Percentiles rank a stretch among this genome's conserved stretches.
Conservation (phyloP, 192 early-diverging fungal genomes). For the Coemansia sp. region DNA sequence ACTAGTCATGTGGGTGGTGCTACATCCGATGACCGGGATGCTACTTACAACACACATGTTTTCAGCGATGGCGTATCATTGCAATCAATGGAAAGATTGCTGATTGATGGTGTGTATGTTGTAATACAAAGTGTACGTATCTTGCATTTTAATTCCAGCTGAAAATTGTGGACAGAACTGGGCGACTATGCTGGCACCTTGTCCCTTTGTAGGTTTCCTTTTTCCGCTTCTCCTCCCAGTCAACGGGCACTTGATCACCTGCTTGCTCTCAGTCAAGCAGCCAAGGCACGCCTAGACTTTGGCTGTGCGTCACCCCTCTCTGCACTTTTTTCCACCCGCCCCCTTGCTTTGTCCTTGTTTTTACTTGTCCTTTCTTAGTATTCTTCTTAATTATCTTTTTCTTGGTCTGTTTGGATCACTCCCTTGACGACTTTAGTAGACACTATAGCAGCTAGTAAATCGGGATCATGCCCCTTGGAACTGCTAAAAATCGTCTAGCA, state of each 20-base stretch:
- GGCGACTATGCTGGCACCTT: background rate
- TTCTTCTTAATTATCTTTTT: background rate
- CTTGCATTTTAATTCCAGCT: background rate
- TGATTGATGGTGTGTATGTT: background rate
- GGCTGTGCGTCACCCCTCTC: background rate
- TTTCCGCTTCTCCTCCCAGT: constrained; percentile 13
- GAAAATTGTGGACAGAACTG: background rate
- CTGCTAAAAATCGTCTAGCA: background rate
- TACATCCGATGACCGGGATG: background rate
- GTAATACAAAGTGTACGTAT: background rate
- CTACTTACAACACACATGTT: background rate
- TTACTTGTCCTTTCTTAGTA: background rate
- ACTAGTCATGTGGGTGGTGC: background rate
- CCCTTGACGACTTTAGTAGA: background rate
- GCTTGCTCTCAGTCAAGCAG: constrained; percentile 1
- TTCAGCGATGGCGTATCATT: background rate
- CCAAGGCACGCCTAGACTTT: background rate
- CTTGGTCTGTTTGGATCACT: background rate
- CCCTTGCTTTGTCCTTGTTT: background rate
- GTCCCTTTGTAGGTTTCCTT: background rate
- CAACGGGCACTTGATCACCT: constrained; percentile 3
- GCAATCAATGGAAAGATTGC: background rate
- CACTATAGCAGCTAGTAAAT: background rate
- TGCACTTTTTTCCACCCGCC: background rate
- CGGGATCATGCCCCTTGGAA: background rate